Conservation (phyloP, 2,329 filamentous ascomycete genomes). For the Nakataea oryzae region DNA sequence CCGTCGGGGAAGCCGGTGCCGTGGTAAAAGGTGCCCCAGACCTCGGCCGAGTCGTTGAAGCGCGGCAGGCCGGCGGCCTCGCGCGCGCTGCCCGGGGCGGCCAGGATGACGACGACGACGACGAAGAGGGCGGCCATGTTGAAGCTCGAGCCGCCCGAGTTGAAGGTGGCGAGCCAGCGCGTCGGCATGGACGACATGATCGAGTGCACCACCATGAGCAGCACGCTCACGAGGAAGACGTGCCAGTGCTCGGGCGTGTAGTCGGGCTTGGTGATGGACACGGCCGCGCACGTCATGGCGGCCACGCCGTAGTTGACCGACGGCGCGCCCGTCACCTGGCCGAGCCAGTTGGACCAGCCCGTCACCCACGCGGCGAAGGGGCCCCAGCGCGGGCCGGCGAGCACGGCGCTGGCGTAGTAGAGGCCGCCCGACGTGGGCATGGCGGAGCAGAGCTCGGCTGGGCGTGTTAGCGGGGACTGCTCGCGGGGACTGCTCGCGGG, state of each 20-base stretch:
- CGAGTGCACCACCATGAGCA: constrained; percentile 41
- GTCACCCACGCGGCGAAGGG: constrained; percentile 28
- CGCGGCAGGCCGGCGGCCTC: constrained; percentile 40
- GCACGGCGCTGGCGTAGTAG: constrained; percentile 49
- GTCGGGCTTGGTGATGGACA: constrained; percentile 21
- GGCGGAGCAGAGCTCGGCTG: constrained; percentile 45
- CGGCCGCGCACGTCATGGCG: constrained; percentile 23
- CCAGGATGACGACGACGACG: constrained; percentile 43
- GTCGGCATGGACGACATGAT: constrained; percentile 45
- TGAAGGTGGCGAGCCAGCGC: constrained; percentile 41
- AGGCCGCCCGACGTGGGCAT: constrained; percentile 48
- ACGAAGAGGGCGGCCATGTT: constrained; percentile 41
- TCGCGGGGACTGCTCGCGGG: too few relatives aligned
- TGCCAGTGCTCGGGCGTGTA: constrained; percentile 30
- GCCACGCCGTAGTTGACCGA: constrained; percentile 30
- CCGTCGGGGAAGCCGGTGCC: constrained; percentile 48
- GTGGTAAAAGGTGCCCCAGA: constrained; percentile 30
- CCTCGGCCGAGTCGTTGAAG: constrained; percentile 23
- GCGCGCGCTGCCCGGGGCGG: constrained; percentile 45
- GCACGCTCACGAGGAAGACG: constrained; percentile 48
- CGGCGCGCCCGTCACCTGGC: constrained; percentile 29
- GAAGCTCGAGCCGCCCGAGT: constrained; percentile 43
- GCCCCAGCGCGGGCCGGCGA: constrained; percentile 34
- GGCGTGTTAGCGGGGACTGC: background rate
- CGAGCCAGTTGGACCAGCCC: constrained; percentile 30